Base-by-base conservation (phyloP, 1,284 basidiomycete genomes). In the Sanghuangporus baumii region DNA sequence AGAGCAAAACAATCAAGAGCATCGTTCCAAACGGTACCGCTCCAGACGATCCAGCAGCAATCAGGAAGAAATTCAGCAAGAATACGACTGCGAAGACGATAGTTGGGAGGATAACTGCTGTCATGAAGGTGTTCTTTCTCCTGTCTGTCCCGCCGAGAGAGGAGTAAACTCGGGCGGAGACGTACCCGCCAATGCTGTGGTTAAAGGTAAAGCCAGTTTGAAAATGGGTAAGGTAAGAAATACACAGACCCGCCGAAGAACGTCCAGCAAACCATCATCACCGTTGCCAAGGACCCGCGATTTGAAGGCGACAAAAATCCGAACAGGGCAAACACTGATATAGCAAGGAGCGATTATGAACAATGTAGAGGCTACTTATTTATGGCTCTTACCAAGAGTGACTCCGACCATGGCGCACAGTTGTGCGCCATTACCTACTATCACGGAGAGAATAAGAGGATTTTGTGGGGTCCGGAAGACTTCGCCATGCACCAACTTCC, bases 271-370 rank as follows among this genome's bases (percentile, higher is more conserved):
- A 98, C 86, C 78, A 98, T 89, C 88, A 99, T 95, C 52, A 98
- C 93, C 1, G 96, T 98, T 0, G 93, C 94, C 11, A 99, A 84
- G 6, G 93, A 91, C 38, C 96, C 96, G 46, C 96, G 88, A 72
- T 98, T 98, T 14, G 94, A 95, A 1, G 96, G 96, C 1, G 93
- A 96, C 47, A 98, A 80, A 79, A 98, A 98, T n/a, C 96, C 96
- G 57, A 98, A 76, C n/a, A 98, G 79, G 1, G 96, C 96, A 73
- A 98, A 99, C 3, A 98, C 87, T 91, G 67, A 9, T 16, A 3
- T 23, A 11, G 37, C 23, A 36, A n/a, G 16, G 14, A 23, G n/a
- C 51, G 26, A 20, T 16, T 20, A 26, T 6, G 46, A 46, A n/a
- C 61, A 34, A 56, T 38, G 18, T 47, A 20, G 26, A 57, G 31